Conservation (phyloP, 441 rosid species). For the Pelargonium citronellum region DNA sequence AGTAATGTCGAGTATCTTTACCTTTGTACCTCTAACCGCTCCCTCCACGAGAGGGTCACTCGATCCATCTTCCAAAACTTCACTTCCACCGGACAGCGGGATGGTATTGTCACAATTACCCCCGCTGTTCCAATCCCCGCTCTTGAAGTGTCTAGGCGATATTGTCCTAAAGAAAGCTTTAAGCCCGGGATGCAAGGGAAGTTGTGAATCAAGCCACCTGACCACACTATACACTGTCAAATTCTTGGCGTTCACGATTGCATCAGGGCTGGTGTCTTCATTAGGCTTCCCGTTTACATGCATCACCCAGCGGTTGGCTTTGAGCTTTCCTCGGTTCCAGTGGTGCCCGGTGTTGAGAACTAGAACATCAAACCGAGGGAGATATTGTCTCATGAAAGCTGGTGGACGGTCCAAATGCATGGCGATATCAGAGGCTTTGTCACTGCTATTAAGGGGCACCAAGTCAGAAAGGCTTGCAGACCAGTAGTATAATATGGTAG, state of each 20-base stretch:
- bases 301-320: slow-evolving; percentile 58
- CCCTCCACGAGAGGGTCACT: no score
- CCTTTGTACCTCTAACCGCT: no score
- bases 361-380: slow-evolving; percentile 48
- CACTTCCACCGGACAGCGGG: slow-evolving; percentile 45
- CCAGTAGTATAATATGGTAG: slow-evolving; percentile 71
- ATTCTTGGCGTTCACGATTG: slow-evolving; percentile 50
- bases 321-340: slow-evolving; percentile 39
- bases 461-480: slow-evolving; percentile 57
- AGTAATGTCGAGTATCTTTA: no score
- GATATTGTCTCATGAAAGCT: slow-evolving; percentile 45
- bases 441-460: slow-evolving; percentile 23
- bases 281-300: slow-evolving; percentile 45
- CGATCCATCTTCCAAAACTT: slow-evolving; percentile 27
- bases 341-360: slow-evolving; percentile 73
- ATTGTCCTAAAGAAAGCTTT: slow-evolving; percentile 60
- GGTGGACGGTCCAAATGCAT: slow-evolving; percentile 73
- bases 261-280: slow-evolving; percentile 30
- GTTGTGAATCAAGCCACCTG: slow-evolving; percentile 56
- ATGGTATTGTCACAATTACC: slow-evolving; percentile 57
- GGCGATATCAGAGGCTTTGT: slow-evolving; percentile 38
- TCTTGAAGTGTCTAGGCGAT: slow-evolving; percentile 57
- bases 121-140: slow-evolving; percentile 71
- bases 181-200: slow-evolving; percentile 39
- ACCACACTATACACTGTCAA: slow-evolving; percentile 43